Evolutionary conservation across 148 eudicot species (phyloP).

Genomic region (Vaccinium myrtillus): DNA sequence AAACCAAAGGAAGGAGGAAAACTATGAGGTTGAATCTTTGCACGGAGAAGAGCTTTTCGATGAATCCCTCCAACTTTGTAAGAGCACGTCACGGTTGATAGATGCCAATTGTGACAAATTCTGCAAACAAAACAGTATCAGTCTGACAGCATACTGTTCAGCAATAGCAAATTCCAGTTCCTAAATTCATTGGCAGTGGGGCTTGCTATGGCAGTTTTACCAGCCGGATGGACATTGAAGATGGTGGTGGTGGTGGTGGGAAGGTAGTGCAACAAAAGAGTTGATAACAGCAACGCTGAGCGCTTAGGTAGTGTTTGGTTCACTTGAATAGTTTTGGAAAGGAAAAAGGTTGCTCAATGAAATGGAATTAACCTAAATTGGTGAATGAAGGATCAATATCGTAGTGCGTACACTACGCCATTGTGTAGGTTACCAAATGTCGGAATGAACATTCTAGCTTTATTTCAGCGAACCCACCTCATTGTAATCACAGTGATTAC

Average conservation of each 20-base stretch:
- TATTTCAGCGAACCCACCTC: neutral
- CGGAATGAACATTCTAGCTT: neutral
- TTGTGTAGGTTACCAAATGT: neutral
- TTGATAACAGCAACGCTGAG: neutral
- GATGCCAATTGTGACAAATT: slow-evolving; percentile 67
- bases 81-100: slow-evolving; percentile 63
- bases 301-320: neutral
- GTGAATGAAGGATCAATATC: neutral
- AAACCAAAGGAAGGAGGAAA: neutral
- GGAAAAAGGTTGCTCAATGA: neutral
- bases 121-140: slow-evolving; percentile 29
- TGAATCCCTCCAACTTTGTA: slow-evolving; percentile 45
- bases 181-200: neutral
- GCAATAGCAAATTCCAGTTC: neutral
- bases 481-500: neutral
- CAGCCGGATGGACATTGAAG: neutral
- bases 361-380: neutral
- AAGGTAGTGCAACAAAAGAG: neutral
- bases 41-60: slow-evolving; percentile 40
- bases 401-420: neutral
- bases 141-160: neutral
- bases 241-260: neutral
- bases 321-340: neutral
- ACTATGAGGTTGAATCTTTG: slow-evolving; percentile 21
- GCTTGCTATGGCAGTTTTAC: neutral